Base-by-base conservation (phyloP, 1,284 basidiomycete genomes). In the Melampsora americana region DNA sequence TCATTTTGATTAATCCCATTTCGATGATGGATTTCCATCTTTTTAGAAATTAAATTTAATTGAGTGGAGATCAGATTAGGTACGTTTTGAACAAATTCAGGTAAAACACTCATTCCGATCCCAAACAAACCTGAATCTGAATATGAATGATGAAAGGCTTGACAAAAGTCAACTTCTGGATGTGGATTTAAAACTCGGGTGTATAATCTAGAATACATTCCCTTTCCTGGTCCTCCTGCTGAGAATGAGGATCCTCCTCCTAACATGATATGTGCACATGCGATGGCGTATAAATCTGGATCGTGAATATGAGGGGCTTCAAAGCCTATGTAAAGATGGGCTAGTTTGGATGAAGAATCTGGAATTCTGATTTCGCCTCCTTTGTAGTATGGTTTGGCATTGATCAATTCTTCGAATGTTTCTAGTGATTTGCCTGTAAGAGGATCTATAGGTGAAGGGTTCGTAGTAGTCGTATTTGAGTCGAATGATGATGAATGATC, bases 191-290 rank as follows among this genome's bases (percentile, higher is more conserved):
- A 62, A n/a, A 76, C 73, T 53, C 61, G 50, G 30, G 73, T 68
- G 26, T 76, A 76, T 7, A 76, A 30, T 44, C 73, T 44, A 5
- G 73, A 76, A 48, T 76, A 76, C 73, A 76, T 76, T n/a, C 73
- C 73, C 42, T 76, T 76, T 3, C 73, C 73, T 39, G 73, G 73
- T 30, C 73, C 73, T 50, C 72, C 72, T 30, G 72, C 72, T 26
- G 72, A 75, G 26, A 75, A 75, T 20, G 72, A 75, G 35, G 72
- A 75, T 6, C 72, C 72, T 12, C 72, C 72, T 26, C 72, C 72
- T 20, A 75, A 53, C 65, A 75, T 75, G 65, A 75, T 68, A 26
- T 75, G 72, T 12, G 72, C 50, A 62, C 72, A 75, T 11, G 72
- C 72, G 26, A 75, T 68, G 6, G 72, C 72, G 61, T 68, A 75